Evolutionary conservation across 1,284 basidiomycete genomes (phyloP), one percentile per base, ranked within the genome.

Genomic region (Cutaneotrichosporon sp.): DNA sequence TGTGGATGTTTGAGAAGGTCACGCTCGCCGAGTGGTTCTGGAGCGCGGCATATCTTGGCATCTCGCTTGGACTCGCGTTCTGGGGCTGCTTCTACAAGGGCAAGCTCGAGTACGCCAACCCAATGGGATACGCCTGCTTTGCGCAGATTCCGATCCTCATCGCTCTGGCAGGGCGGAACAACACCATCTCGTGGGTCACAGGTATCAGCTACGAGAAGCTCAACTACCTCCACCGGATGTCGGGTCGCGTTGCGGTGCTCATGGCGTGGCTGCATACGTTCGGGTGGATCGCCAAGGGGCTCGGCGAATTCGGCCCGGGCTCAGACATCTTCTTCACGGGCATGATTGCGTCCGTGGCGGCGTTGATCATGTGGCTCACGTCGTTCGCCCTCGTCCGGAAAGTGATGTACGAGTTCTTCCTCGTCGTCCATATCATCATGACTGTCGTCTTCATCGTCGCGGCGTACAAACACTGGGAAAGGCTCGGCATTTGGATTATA

Each of bases 81-180:
- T 59, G 53, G 50, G 51, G 41, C 7, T 45, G 44, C 10, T 20
- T 12, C 22, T 53, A 14, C 20, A 17, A 57, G 31, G 42, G 50
- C 41, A 48, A 46, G 26, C 29, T 33, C n/a, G 56, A 54, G 24
- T 41, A 35, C 5, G 19, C 50, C 22, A 48, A 58, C 46, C 52
- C 50, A 8, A 39, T 49, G 41, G 52, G 52, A 14, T 46, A 47
- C 45, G 37, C 43, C 12, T 44, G 53, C 1, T 49, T 55, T n/a
- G 37, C 24, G 17, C 84, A 86, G 64, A 64, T 84, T 3, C 81
- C 83, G 0, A 69, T 86, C 17, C 76, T 85, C 60, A 78, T 80
- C 0, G 82, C 77, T 4, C 78, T 86, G 12, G 83, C 82, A 0
- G 82, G 81, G 42, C 82, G 82, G 66, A 84, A 86, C 64, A 86